Evolutionary conservation across 179 eudicot genomes (phyloP).

Genomic region (Camellia oleifera): DNA sequence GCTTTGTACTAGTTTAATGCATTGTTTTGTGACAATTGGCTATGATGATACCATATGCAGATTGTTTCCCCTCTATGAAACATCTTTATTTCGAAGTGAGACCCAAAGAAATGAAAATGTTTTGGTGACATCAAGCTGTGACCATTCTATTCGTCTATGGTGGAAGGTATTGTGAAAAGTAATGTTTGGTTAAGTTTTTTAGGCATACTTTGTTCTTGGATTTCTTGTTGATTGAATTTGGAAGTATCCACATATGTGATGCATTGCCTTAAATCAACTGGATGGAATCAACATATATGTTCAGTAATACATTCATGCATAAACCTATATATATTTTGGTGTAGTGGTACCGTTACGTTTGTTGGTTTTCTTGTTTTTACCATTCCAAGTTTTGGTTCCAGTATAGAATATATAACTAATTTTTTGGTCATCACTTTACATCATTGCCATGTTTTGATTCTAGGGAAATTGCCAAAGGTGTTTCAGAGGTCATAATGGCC

Average conservation of each 20-base stretch:
- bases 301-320: neutral
- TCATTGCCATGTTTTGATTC: slow-evolving; percentile 4
- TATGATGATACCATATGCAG: slow-evolving; percentile 33
- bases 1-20: neutral
- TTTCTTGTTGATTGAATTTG: slow-evolving; percentile 4
- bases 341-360: neutral
- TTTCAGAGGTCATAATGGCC: slow-evolving; percentile 72
- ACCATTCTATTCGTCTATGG: slow-evolving; percentile 74
- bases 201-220: neutral
- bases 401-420: neutral
- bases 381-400: neutral
- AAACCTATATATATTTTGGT: neutral
- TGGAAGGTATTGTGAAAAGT: slow-evolving; percentile 51
- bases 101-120: slow-evolving; percentile 39
- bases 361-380: neutral
- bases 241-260: neutral
- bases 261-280: neutral
- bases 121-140: slow-evolving; percentile 69
- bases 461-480: slow-evolving; percentile 59
- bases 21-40: neutral
- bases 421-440: neutral
- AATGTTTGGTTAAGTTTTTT: neutral
- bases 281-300: neutral
- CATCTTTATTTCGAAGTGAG: slow-evolving; percentile 39
- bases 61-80: slow-evolving; percentile 43